Evolutionary conservation across 2,329 filamentous ascomycete genomes (phyloP), one percentile per base, ranked within the genome.

Genomic region (Claviceps maximensis): DNA sequence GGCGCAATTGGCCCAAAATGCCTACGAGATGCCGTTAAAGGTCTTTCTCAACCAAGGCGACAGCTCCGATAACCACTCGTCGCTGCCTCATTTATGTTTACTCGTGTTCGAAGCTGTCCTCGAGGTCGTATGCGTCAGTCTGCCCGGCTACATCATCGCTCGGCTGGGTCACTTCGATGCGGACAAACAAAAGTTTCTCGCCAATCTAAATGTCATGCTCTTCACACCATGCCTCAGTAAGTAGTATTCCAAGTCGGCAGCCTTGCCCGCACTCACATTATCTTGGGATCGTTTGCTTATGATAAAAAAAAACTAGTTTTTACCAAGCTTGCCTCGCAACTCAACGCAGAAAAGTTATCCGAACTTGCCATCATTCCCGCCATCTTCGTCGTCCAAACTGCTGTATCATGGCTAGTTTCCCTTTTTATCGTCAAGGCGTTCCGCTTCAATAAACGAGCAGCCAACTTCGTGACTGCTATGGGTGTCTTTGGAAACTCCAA

Each of bases 401-500:
- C 86, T 9, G 83, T 97, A 29, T 97, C 91, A 15, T 98, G 89
- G 71, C 52, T 80, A 3, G 88, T 89, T 52, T 84, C 90, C 2
- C 71, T 82, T 9, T 62, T 77, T 13, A 79, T 97, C 52, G 80
- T 87, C 19, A 84, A 80, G 68, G 72, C 82, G 49, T 95, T 90
- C 67, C 76, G 87, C 17, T 90, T 98, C 69, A 82, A 82, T 61
- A 89, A 86, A 67, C 82, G 91, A 57, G 87, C 89, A 44, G 80
- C 84, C 59, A 98, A 98, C 71, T 98, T 98, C 64, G 86, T 98
- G 44, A 87, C 89, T 33, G 93, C 93, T 51, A 98, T 98, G 93
- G 90, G 87, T 40, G 79, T 97, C 49, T 98, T 98, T 67, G 93
- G 91, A 61, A 98, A 98, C 68, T 97, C 91, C 36, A 98, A 98